Percentiles rank a stretch among this genome's conserved stretches.
Conservation (phyloP, 208 protist species). For the Strigomonas culicis region DNA sequence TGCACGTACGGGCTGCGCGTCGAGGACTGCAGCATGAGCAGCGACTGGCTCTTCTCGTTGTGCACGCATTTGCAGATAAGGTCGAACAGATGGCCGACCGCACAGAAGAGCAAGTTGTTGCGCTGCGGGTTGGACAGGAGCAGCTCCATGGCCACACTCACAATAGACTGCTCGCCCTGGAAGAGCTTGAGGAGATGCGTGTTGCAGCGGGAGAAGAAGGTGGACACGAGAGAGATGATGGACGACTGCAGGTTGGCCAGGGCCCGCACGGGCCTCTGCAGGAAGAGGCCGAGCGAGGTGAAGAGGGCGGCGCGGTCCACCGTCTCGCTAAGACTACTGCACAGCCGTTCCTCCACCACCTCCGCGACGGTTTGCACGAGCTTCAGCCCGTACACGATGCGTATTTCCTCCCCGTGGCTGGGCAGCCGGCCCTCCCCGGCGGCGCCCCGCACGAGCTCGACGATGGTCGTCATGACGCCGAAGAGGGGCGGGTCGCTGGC, state of each 20-base stretch:
- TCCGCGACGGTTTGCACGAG: slow-evolving; percentile 29
- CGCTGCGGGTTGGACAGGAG: slow-evolving; percentile 35
- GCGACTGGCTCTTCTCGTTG: slow-evolving; percentile 29
- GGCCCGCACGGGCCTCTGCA: slow-evolving; percentile 21
- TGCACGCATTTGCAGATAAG: slow-evolving; percentile 43
- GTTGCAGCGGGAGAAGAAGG: slow-evolving; percentile 22
- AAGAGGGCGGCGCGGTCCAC: slow-evolving; percentile 26
- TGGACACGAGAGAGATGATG: slow-evolving; percentile 34
- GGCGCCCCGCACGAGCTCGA: slow-evolving; percentile 18
- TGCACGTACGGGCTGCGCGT: slow-evolving; percentile 19
- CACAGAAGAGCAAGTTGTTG: slow-evolving; percentile 48
- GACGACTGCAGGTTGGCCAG: slow-evolving; percentile 56
- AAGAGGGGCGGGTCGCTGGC: slow-evolving; percentile 34
- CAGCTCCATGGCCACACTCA: slow-evolving; percentile 37
- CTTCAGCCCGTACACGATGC: slow-evolving; percentile 38
- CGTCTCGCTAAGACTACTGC: slow-evolving; percentile 20
- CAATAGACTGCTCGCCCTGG: slow-evolving; percentile 7
- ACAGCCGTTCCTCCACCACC: slow-evolving; percentile 22
- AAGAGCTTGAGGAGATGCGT: slow-evolving; percentile 17
- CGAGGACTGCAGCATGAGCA: slow-evolving; percentile 12
- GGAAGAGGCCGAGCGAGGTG: slow-evolving; percentile 10
- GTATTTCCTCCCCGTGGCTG: slow-evolving; percentile 20
- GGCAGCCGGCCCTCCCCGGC: not conserved
- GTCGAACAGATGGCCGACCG: slow-evolving; percentile 45
- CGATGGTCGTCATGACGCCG: slow-evolving; percentile 21